Percentiles rank a stretch among this genome's conserved stretches.
Evolutionary conservation across 164 flowering plant genomes (phyloP).

Genomic region (Taxillus chinensis): DNA sequence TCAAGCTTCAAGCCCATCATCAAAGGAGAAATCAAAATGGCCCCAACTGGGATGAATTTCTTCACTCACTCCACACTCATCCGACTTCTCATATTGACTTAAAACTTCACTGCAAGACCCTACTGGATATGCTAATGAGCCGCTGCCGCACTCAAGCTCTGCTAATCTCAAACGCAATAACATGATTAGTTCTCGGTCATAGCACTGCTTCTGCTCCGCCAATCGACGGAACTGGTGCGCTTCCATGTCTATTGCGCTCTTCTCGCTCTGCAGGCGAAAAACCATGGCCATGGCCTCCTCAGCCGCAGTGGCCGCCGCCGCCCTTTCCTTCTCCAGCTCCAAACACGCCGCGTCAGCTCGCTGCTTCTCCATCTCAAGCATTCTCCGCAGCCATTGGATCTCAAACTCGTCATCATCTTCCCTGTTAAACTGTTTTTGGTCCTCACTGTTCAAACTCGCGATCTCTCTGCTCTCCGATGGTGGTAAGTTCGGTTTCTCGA

Average conservation of each 20-base stretch:
- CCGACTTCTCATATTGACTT: slow-evolving; percentile 12
- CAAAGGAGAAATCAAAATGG: slow-evolving; percentile 3
- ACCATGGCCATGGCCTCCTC: slow-evolving; percentile 75
- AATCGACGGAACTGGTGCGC: slow-evolving; percentile 35
- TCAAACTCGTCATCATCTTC: slow-evolving; percentile 25
- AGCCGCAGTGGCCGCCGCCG: slow-evolving; percentile 62
- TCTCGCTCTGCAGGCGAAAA: slow-evolving; percentile 55
- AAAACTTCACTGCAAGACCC: slow-evolving; percentile 24
- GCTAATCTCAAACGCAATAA: slow-evolving; percentile 36
- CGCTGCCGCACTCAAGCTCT: slow-evolving; percentile 35
- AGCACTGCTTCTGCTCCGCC: slow-evolving; percentile 48
- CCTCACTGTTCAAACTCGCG: slow-evolving; percentile 2
- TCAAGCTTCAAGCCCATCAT: slow-evolving; percentile 4
- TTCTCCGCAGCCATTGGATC: slow-evolving; percentile 29
- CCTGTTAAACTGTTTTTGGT: slow-evolving; percentile 6
- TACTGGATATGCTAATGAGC: slow-evolving; percentile 28
- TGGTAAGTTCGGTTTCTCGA: not conserved
- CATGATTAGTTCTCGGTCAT: slow-evolving; percentile 43
- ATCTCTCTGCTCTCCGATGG: not conserved
- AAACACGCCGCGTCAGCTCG: slow-evolving; percentile 24
- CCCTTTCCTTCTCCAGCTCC: slow-evolving; percentile 72
- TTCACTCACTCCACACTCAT: slow-evolving; percentile 19
- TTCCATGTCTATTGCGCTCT: slow-evolving; percentile 37
- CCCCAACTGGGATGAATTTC: slow-evolving; percentile 7
- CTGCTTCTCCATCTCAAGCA: slow-evolving; percentile 35